Conservation (phyloP, 2,329 filamentous ascomycete species). For the Alternaria angustiovoidea region DNA sequence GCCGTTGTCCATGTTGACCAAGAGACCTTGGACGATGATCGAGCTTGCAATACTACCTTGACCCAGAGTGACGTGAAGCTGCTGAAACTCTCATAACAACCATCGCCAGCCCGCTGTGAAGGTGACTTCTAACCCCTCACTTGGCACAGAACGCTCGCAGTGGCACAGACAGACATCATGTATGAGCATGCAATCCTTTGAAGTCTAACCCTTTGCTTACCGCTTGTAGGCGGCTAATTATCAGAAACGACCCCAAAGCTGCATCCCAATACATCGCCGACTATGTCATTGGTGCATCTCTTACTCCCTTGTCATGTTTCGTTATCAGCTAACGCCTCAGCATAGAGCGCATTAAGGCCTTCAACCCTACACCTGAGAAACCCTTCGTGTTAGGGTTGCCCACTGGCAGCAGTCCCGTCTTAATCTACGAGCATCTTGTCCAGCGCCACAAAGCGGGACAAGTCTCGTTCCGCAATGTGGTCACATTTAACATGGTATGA, state of each 20-base stretch:
- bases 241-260: constrained; percentile 73
- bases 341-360: constrained; percentile 77
- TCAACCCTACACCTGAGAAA: constrained; percentile 73
- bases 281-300: constrained; percentile 73
- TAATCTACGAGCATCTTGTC: constrained; percentile 80
- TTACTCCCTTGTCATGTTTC: constrained; percentile 29
- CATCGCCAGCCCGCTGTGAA: constrained; percentile 11
- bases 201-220: constrained; percentile 37
- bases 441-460: constrained; percentile 73
- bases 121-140: constrained; percentile 1
- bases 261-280: constrained; percentile 81
- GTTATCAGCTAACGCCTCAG: constrained; percentile 34
- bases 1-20: constrained; percentile 35
- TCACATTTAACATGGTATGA: constrained; percentile 88
- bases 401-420: constrained; percentile 81
- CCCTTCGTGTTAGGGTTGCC: constrained; percentile 86
- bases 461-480: constrained; percentile 86
- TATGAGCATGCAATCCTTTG: constrained; percentile 39
- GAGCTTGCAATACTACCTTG: constrained; percentile 21
- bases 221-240: constrained; percentile 77
- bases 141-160: not conserved
- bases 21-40: constrained; percentile 31
- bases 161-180: constrained; percentile 31
- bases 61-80: constrained; percentile 34
- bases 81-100: constrained; percentile 27